A percentile compares a stretch with the other conserved stretches of the same genome.
These are phyloP conservation scores for Cytospora paraplurivora DNA, from an alignment of 2,329 filamentous ascomycete species.

Conservation along the genomic window DNA sequence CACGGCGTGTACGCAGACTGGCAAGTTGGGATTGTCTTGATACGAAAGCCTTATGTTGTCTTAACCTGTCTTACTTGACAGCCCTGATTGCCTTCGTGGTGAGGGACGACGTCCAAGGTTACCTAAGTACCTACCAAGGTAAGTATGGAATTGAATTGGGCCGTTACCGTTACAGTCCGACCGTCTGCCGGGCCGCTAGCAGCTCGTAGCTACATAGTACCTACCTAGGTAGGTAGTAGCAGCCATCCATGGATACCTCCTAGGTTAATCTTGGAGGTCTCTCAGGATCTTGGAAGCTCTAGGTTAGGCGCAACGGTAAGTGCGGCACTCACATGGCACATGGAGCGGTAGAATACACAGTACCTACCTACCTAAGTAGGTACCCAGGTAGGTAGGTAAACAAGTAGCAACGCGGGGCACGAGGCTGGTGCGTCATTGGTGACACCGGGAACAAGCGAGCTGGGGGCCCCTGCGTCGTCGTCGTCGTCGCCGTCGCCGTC, in stretches of 20 bases:
- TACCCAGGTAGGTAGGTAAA: background rate
- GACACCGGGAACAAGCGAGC: background rate
- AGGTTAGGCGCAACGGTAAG: background rate
- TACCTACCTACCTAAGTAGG: too few relatives aligned
- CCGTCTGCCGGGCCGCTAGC: background rate
- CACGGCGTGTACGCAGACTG: background rate
- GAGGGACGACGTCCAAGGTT: background rate
- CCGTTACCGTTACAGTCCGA: background rate
- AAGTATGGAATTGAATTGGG: background rate
- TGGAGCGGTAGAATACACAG: too few relatives aligned
- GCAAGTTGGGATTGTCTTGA: background rate
- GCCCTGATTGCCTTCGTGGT: background rate
- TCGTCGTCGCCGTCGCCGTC: too few relatives aligned
- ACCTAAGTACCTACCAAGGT: too few relatives aligned
- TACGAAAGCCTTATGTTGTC: background rate
- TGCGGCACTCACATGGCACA: too few relatives aligned
- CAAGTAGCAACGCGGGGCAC: constrained; percentile 18
- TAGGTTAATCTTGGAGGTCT: too few relatives aligned
- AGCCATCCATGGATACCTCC: too few relatives aligned
- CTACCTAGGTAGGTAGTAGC: background rate
- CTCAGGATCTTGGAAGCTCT: too few relatives aligned
- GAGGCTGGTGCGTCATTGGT: constrained; percentile 25
- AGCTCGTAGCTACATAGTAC: background rate
- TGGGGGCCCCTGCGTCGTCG: too few relatives aligned
- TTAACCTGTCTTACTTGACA: background rate